Base-by-base conservation (phyloP, 2,329 filamentous ascomycete genomes). In the Aspergillus brunneoviolaceus region DNA sequence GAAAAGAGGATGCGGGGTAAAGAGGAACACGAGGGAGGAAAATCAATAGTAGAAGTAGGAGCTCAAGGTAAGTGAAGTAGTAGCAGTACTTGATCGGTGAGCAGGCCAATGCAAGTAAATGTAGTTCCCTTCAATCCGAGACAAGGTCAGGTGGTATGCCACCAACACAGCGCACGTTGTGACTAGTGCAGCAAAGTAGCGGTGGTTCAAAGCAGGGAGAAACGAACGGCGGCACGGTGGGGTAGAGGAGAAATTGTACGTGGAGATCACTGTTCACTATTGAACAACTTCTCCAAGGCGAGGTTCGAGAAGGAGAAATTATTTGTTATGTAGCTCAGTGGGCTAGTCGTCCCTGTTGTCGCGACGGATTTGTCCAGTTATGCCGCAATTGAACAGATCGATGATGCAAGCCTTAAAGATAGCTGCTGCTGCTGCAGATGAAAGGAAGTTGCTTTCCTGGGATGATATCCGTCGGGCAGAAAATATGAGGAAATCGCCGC, bases 371-470 rank as follows among this genome's bases (percentile, higher is more conserved):
- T 59, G 57, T 56, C 59, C 45, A 51, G 59, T 42, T 62, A 66
- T 67, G 62, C 65, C 65, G 67, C 66, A 65, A 69, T 68, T 47
- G 57, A 53, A 48, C 56, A 62, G 60, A 58, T 58, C 11, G 59
- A 68, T 69, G 62, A 61, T 67, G 66, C 64, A 64, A 69, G 60
- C 58, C 49, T 47, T 45, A 25, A 47, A 49, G 31, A n/a, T 51
- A 29, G 27, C 11, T 29, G 21, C 14, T 7, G 49, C 14, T 42
- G 51, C n/a, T 29, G 33, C 35, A 47, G 50, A 21, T 33, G 14
- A 45, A 45, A 19, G 39, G 39, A 45, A 45, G 39, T 45, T 19
- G 39, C 39, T 45, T 29, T 45, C n/a, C 39, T 45, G 39, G 39
- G 16, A 45, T 19, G 39, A 45, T 45, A 45, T 45, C 39, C 39